phyloP scores from a whole-genome alignment of 2,329 filamentous ascomycete species.

The Diplodia seriata region DNA sequence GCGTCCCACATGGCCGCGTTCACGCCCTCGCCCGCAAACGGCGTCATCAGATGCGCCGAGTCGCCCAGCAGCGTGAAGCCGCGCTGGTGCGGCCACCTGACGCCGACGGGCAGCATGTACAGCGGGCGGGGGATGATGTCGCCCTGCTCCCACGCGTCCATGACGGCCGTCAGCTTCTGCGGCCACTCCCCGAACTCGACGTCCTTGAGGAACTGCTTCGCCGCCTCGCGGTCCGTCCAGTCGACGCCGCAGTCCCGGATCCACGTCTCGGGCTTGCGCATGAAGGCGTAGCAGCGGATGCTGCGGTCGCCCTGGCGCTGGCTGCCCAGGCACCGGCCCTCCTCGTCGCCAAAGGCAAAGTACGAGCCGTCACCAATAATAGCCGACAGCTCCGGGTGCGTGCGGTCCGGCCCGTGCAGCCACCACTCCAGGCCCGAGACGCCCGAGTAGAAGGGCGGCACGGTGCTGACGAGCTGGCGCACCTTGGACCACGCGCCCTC shows the following conservation, averaged over 20 bases:
- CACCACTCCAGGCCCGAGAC: slow-evolving; percentile 54
- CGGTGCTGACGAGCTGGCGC: slow-evolving; percentile 40
- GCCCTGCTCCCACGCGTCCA: slow-evolving; percentile 34
- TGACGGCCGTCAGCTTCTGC: slow-evolving; percentile 34
- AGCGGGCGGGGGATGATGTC: slow-evolving; percentile 45
- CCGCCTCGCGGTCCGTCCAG: slow-evolving; percentile 47
- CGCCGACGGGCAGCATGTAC: slow-evolving; percentile 61
- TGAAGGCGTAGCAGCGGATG: slow-evolving; percentile 51
- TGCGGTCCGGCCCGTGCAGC: slow-evolving; percentile 51
- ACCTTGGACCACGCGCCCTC: slow-evolving; percentile 57
- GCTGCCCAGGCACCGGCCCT: slow-evolving; percentile 49
- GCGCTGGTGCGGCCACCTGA: slow-evolving; percentile 55
- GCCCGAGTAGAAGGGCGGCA: slow-evolving; percentile 56
- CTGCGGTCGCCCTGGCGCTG: slow-evolving; percentile 61
- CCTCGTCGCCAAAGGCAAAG: slow-evolving; percentile 33
- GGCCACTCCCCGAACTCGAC: slow-evolving; percentile 42
- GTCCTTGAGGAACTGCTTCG: slow-evolving; percentile 46
- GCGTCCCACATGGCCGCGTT: slow-evolving; percentile 65
- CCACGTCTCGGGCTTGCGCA: slow-evolving; percentile 50
- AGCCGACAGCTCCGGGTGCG: slow-evolving; percentile 53
- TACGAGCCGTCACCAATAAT: slow-evolving; percentile 49
- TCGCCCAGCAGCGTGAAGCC: slow-evolving; percentile 66
- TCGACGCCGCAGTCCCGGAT: slow-evolving; percentile 56
- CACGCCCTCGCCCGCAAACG: slow-evolving; percentile 66
- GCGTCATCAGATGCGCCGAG: slow-evolving; percentile 66